Conservation (phyloP, 257 asterid genomes). For the Catharanthus roseus region DNA sequence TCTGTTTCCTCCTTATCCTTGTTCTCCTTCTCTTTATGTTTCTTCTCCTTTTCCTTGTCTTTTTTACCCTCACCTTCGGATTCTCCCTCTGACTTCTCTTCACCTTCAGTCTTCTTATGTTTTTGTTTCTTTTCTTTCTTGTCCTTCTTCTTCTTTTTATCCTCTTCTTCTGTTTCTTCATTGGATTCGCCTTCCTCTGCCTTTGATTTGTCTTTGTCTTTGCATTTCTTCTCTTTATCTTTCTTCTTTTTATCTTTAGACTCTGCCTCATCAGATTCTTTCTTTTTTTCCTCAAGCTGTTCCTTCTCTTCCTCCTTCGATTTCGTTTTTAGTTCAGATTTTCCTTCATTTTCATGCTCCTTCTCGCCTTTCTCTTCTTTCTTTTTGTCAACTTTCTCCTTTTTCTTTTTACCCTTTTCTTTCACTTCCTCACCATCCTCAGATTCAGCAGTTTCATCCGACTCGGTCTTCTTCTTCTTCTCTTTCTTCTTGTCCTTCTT, state of each 20-base stretch:
- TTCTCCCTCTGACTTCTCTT: constrained; percentile 20
- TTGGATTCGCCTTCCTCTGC: constrained; percentile 21
- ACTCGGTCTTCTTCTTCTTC: constrained; percentile 8
- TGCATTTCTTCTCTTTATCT: constrained; percentile 9
- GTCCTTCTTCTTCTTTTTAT: constrained; percentile 12
- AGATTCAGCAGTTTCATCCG: not conserved
- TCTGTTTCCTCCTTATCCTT: constrained; percentile 18
- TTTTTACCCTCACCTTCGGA: constrained; percentile 12
- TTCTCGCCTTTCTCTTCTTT: not conserved
- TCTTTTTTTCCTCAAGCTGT: not conserved
- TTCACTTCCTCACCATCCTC: constrained; percentile 1
- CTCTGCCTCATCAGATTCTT: not conserved
- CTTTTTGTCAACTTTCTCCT: no score
- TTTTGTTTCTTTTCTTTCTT: constrained; percentile 3
- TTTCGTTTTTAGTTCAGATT: constrained; percentile 8
- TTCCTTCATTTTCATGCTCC: constrained; percentile 8
- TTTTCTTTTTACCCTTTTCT: constrained; percentile 1
- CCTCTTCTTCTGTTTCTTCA: constrained; percentile 15
- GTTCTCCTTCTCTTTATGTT: constrained; percentile 6
- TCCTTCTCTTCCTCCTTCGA: constrained; percentile 23
- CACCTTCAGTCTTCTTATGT: constrained; percentile 10
- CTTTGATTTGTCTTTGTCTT: constrained; percentile 18
- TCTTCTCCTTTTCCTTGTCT: constrained; percentile 8
- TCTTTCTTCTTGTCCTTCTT: not conserved
- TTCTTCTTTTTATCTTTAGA: not conserved